Percentiles rank a stretch among this genome's conserved stretches.
Conservation (phyloP, 805 yeast species). For the Kluyveromyces starmeri region DNA sequence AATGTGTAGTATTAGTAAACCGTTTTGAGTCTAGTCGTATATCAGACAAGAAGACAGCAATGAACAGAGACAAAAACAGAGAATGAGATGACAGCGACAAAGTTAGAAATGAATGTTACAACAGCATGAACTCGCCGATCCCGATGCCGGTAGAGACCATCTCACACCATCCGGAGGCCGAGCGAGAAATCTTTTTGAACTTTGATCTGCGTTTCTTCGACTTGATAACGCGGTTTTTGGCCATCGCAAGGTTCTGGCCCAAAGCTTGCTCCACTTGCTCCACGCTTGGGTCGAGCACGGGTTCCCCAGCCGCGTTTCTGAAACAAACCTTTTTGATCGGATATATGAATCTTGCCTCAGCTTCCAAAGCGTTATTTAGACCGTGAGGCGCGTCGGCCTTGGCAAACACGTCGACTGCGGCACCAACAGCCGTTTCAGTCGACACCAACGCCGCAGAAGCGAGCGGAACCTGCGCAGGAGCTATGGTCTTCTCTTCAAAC, state of each 20-base stretch:
- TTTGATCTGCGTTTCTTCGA: slow-evolving; percentile 9
- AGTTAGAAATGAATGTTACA: too few species aligned
- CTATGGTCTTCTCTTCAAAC: background rate
- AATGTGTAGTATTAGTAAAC: too few species aligned
- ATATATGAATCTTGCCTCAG: slow-evolving; percentile 13
- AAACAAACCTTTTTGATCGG: slow-evolving; percentile 23
- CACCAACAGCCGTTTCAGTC: too few species aligned
- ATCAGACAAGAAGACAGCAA: too few species aligned
- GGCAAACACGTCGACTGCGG: too few species aligned
- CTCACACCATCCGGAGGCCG: slow-evolving; percentile 27
- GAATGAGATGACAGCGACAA: too few species aligned
- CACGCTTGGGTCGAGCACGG: slow-evolving; percentile 16
- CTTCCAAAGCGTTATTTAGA: too few species aligned
- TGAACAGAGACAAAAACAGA: too few species aligned
- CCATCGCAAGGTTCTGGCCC: too few species aligned
- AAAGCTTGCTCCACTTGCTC: background rate
- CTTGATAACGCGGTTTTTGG: slow-evolving; percentile 5
- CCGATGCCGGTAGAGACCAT: slow-evolving; percentile 29
- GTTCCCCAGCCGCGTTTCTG: slow-evolving; percentile 26
- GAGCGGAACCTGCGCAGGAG: too few species aligned
- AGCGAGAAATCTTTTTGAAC: slow-evolving; percentile 20
- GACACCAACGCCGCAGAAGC: too few species aligned
- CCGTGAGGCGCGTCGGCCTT: slow-evolving; percentile 2
- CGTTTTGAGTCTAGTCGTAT: too few species aligned
- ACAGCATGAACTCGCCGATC: slow-evolving; percentile 28